A percentile compares a stretch with the other conserved stretches of the same genome.
phyloP scores from a whole-genome alignment of 2,329 filamentous ascomycete genomes.

The Teratosphaeria gauchensis region DNA sequence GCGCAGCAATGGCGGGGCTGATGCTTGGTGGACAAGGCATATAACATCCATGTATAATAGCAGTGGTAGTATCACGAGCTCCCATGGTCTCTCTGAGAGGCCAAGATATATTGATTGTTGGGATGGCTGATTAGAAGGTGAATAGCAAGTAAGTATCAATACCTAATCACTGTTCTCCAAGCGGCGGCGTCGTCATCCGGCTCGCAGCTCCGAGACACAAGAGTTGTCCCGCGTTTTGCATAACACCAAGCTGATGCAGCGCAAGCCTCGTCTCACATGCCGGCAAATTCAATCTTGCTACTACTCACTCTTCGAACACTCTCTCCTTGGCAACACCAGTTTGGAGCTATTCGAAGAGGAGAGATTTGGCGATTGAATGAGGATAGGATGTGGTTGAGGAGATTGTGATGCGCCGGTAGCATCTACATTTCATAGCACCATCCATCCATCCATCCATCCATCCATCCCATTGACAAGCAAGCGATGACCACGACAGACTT shows the following conservation, averaged over 20 bases:
- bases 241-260: not conserved
- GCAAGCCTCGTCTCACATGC: not conserved
- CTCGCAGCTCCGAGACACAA: not conserved
- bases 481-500: not conserved
- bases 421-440: not conserved
- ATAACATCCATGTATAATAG: too few relatives aligned
- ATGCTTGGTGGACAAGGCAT: too few relatives aligned
- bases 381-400: not conserved
- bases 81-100: too few relatives aligned
- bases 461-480: not conserved
- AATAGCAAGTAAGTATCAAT: too few relatives aligned
- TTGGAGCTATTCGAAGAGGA: not conserved
- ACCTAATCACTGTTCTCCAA: not conserved
- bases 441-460: too few relatives aligned
- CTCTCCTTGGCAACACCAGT: too few relatives aligned
- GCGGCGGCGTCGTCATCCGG: not conserved
- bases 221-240: not conserved
- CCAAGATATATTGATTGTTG: too few relatives aligned
- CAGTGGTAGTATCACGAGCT: too few relatives aligned
- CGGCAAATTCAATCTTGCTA: too few relatives aligned
- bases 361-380: not conserved
- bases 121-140: too few relatives aligned
- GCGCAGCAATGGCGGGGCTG: too few relatives aligned
- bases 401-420: not conserved
- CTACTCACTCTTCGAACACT: too few relatives aligned